phyloP scores from a whole-genome alignment of 768 basidiomycete species.

The Mycena alexandri region DNA sequence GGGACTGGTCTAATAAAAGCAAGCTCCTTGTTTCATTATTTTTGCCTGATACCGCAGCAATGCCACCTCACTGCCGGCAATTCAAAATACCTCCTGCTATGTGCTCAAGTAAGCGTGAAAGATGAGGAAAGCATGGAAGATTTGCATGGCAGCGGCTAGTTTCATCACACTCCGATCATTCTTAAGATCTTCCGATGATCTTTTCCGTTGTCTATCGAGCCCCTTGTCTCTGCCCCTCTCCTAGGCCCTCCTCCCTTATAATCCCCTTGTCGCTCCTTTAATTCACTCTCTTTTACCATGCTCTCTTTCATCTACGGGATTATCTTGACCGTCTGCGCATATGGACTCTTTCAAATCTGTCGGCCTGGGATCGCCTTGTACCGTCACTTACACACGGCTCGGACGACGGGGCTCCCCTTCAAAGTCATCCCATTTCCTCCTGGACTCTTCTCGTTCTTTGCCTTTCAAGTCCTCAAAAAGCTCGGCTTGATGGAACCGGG shows the following conservation, averaged over 20 bases:
- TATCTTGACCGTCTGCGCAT: neutral
- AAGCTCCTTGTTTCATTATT: too few species aligned
- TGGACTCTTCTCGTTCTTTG: conserved; percentile 30
- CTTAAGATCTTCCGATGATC: too few species aligned
- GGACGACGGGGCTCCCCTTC: conserved; percentile 23
- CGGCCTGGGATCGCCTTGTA: conserved; percentile 7
- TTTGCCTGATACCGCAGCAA: too few species aligned
- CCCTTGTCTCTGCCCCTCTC: neutral
- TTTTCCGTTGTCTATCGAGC: neutral
- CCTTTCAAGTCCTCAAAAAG: conserved; percentile 10
- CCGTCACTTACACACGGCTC: conserved; percentile 3
- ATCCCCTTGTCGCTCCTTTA: neutral
- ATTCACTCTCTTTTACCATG: neutral
- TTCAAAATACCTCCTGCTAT: too few species aligned
- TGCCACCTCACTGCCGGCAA: too few species aligned
- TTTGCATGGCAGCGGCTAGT: too few species aligned
- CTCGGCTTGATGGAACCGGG: conserved; percentile 26
- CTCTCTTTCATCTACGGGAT: neutral
- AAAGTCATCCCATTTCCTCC: conserved; percentile 33
- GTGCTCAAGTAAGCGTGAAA: too few species aligned
- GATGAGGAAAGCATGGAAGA: too few species aligned
- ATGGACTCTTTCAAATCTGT: conserved; percentile 13
- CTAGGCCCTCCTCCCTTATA: neutral
- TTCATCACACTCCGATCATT: too few species aligned
- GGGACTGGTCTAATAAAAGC: too few species aligned